Base-by-base conservation (phyloP, 192 early-diverging fungal species). In the Phycomyces blakesleeanus region DNA sequence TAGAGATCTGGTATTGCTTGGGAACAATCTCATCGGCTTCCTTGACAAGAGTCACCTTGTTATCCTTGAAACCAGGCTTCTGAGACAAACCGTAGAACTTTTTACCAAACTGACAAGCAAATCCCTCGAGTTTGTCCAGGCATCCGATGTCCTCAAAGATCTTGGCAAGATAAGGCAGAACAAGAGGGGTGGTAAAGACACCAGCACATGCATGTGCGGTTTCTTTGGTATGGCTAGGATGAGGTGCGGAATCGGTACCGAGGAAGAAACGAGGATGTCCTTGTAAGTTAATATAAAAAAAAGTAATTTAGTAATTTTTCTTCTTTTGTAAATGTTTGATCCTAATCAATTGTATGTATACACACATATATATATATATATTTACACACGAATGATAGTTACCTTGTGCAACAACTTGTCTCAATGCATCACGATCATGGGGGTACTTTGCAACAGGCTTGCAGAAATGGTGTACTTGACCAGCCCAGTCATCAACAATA, bases 371-470 rank as follows among this genome's bases (percentile, higher is more conserved):
- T n/a, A n/a, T n/a, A n/a, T n/a, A n/a, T n/a, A n/a, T n/a, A n/a
- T n/a, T n/a, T n/a, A n/a, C n/a, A n/a, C n/a, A n/a, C n/a, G 29
- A 34, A 34, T 34, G 29, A 2, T 8, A 51, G 68, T 63, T 65
- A 81, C 88, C 94, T 65, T 89, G 85, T 59, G 78, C 81, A 41
- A 96, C 77, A 10, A 93, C 83, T 12, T 89, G 84, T 20, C 88
- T 88, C 52, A 98, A 80, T 0, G 97, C 97, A 8, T 87, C 79
- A 10, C 97, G 87, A 68, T 98, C 97, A 51, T 85, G 83, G 11
- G 93, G 94, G 69, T 78, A 96, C 78, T 98, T 98, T 27, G 97
- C 97, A 21, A 98, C 97, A 27, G 97, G 97, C 78, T 98, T 98
- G 82, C 97, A 98, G 75, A 94, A 98, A 74, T 95, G 85, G 67